These are phyloP conservation scores for Arthroderma sp. DNA, from an alignment of 2,329 filamentous ascomycete species.

Conservation along the genomic window DNA sequence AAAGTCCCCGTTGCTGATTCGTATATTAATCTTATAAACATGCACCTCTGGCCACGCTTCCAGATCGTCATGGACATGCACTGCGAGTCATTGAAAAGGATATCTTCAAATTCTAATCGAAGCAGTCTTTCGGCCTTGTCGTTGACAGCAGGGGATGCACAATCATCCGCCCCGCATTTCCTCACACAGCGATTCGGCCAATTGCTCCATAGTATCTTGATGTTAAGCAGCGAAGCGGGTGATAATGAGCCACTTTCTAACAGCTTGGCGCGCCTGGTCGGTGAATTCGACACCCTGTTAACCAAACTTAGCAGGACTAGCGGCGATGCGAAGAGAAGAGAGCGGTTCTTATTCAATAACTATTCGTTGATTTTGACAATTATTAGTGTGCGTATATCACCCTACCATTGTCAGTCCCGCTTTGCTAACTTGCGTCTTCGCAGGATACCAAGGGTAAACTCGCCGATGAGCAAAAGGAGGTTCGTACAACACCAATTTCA, in stretches of 20 bases:
- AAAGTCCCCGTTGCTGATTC: conserved; percentile 79
- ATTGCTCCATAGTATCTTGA: conserved; percentile 70
- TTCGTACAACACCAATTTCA: conserved; percentile 12
- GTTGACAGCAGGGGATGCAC: conserved; percentile 36
- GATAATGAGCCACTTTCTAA: conserved; percentile 87
- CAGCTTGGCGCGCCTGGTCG: conserved; percentile 61
- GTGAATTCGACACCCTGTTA: conserved; percentile 74
- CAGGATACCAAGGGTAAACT: conserved; percentile 35
- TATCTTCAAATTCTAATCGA: conserved; percentile 35
- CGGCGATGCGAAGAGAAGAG: conserved; percentile 62
- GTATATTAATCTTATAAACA: conserved; percentile 89
- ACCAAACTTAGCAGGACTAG: conserved; percentile 65
- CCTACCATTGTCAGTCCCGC: background rate
- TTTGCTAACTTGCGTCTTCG: background rate
- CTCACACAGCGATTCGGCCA: conserved; percentile 93
- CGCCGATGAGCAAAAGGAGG: conserved; percentile 54
- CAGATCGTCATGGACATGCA: conserved; percentile 90
- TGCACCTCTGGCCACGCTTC: conserved; percentile 92
- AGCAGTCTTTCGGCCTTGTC: conserved; percentile 41
- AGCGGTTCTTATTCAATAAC: conserved; percentile 88
- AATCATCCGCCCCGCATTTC: conserved; percentile 61
- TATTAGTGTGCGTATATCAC: conserved; percentile 46
- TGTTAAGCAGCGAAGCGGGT: conserved; percentile 74
- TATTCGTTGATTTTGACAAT: conserved; percentile 92
- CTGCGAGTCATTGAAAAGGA: conserved; percentile 66